Conservation (phyloP, 2,329 filamentous ascomycete species). For the Nemania abortiva region DNA sequence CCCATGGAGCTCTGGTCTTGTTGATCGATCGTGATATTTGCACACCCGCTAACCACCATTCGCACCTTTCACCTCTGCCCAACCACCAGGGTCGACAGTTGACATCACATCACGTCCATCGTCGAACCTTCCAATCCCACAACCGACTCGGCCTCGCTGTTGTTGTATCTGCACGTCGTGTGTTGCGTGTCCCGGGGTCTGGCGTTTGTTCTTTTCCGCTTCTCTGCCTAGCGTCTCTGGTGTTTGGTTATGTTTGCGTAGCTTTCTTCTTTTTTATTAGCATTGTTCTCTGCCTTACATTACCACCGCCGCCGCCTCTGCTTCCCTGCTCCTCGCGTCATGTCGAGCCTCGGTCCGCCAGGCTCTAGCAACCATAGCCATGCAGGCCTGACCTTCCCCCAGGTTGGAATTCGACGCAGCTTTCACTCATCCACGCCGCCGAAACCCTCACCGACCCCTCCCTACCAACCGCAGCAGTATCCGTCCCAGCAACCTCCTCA, state of each 20-base stretch:
- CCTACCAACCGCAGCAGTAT: constrained; percentile 67
- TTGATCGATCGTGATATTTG: constrained; percentile 52
- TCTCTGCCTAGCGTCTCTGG: constrained; percentile 19
- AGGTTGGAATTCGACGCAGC: constrained; percentile 62
- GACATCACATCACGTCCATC: constrained; percentile 51
- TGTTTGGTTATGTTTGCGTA: constrained; percentile 29
- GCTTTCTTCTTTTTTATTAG: constrained; percentile 38
- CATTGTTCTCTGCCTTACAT: neutral
- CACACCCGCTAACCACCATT: constrained; percentile 48
- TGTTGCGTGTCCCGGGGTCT: constrained; percentile 37
- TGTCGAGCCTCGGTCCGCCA: constrained; percentile 64
- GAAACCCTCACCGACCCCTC: constrained; percentile 67
- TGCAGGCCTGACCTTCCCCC: constrained; percentile 65
- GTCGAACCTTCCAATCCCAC: constrained; percentile 41
- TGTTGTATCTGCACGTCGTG: constrained; percentile 36
- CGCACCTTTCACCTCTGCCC: constrained; percentile 45
- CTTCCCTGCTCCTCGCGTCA: constrained; percentile 47
- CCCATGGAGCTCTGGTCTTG: constrained; percentile 44
- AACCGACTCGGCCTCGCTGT: constrained; percentile 44
- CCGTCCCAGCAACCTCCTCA: constrained; percentile 64
- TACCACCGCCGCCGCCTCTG: constrained; percentile 22
- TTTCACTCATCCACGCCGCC: constrained; percentile 64
- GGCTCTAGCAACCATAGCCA: constrained; percentile 63
- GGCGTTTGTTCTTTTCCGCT: constrained; percentile 41
- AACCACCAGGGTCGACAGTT: constrained; percentile 48